Evolutionary conservation across 1,284 basidiomycete species (phyloP), one percentile per base, ranked within the genome.

Genomic region (Blastosporella zonata): DNA sequence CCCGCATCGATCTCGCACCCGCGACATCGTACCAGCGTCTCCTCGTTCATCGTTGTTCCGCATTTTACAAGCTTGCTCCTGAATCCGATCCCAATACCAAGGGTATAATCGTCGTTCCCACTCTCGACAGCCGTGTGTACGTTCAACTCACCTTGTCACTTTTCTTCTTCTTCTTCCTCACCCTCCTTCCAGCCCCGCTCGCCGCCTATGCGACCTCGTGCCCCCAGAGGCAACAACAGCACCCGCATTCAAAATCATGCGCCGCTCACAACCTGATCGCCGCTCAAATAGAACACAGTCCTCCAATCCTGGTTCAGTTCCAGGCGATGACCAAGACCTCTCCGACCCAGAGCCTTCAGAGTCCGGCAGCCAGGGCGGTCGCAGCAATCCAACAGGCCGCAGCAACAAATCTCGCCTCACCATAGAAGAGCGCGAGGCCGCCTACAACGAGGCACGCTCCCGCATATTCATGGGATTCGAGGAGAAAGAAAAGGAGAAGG

Each of bases 231-330:
- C 78, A 20, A 68, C 79, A 4, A 62, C 79, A 0, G 82, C 83
- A 35, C 87, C 85, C 17, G 76, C 87, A 8, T 87, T 91, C 63
- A 86, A 90, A 74, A 91, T 91, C 58, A 91, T 91, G 88, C 80
- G 82, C 31, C 77, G 89, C 58, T 69, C 72, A 28, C 65, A 63
- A 4, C 64, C 66, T 22, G 79, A 83, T 52, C 78, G 79, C 40
- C 70, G 71, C 25, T 68, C 70, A 13, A 81, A 48, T 9, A 54
- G 79, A 59, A 64, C 80, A 6, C 72, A 75, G 48, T 87, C 29
- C 8, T 31, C 84, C 3, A 81, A 82, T 55, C 70, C 83, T 12
- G 79, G 79, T 27, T 88, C 86, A 3, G 77, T 83, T 2, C 73
- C 77, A 1, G 84, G 83, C 1, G 87, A 89, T 57, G 87, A 88